These are phyloP conservation scores for Rubia peregrina DNA, from an alignment of 305 asterid genomes.

Conservation along the genomic window DNA sequence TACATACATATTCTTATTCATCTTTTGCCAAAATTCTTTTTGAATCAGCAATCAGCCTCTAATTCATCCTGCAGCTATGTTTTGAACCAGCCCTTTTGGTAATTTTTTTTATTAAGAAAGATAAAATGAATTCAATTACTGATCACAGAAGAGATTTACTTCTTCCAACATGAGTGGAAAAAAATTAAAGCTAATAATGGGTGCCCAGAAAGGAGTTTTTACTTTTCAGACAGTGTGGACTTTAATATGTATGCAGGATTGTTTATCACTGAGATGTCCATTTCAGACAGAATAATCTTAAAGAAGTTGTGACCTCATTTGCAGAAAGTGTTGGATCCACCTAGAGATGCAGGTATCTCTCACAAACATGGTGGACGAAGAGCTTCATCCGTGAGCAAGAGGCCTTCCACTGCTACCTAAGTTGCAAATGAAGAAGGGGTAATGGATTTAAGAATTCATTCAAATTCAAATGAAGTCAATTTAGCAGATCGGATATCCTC, in stretches of 20 bases:
- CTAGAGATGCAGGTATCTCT: conserved; percentile 13
- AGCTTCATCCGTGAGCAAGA: conserved; percentile 20
- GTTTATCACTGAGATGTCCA: not conserved
- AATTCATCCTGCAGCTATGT: not conserved
- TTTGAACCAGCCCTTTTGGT: not conserved
- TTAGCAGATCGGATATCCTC: no score
- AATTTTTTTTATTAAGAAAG: not conserved
- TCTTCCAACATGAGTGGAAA: not conserved
- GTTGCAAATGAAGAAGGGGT: not conserved
- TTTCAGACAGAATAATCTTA: conserved; percentile 6
- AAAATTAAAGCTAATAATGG: not conserved
- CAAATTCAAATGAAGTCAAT: not conserved
- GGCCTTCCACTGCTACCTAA: conserved; percentile 1
- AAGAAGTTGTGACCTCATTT: not conserved
- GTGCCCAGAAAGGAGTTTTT: not conserved
- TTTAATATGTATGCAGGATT: not conserved
- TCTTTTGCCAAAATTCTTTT: not conserved
- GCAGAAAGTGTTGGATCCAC: conserved; percentile 13
- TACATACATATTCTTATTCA: not conserved
- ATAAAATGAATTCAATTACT: not conserved
- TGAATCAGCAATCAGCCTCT: not conserved
- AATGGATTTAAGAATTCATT: not conserved
- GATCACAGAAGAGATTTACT: not conserved
- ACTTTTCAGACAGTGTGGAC: conserved; percentile 6
- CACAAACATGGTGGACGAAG: conserved; percentile 14